Base-by-base conservation (phyloP, 805 yeast genomes). In the Hanseniaspora thailandica region DNA sequence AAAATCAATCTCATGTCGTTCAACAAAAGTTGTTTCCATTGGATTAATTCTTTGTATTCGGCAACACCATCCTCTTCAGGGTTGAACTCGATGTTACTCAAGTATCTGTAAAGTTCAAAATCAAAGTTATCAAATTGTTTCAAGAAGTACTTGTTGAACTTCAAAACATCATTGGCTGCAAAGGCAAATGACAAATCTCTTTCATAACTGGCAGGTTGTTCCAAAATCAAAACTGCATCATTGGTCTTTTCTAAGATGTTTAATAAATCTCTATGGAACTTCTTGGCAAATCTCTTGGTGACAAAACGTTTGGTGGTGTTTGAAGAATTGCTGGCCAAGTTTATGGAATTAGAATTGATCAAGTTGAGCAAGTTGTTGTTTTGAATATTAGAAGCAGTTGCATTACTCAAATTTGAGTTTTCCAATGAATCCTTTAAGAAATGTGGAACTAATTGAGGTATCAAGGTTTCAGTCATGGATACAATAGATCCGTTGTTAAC, bases 391-490 rank as follows among this genome's bases (percentile, higher is more conserved):
- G 41, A 3, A 6, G 8, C 15, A 10, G 31, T n/a, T 20, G 45
- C 2, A 6, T 33, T 43, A 3, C 33, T 26, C 53, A 40, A 41
- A 15, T 34, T 34, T 13, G 22, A 25, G 17, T 28, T 31, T 6
- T 50, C 54, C 63, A 80, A 84, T 52, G 76, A 78, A 28, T 80
- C 79, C 40, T 75, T 71, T 19, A 84, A 66, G 60, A 84, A 81
- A 55, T 93, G 71, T 8, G 93, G 88, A 57, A 80, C 77, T 2
- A 81, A 68, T 62, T 82, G 83, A 0, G 90, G 93, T 34, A 82
- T 54, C 5, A 17, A 28, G 66, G 35, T 19, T 43, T 48, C 35
- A 19, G 12, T 3, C 41, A 40, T 33, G 7, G 35, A 12, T 12
- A 26, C 15, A 23, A 20, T 20, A 8, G 39, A 47, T 19, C 10